phyloP scores from a whole-genome alignment of 192 early-diverging fungal genomes.

The Backusella parvicylindrica region DNA sequence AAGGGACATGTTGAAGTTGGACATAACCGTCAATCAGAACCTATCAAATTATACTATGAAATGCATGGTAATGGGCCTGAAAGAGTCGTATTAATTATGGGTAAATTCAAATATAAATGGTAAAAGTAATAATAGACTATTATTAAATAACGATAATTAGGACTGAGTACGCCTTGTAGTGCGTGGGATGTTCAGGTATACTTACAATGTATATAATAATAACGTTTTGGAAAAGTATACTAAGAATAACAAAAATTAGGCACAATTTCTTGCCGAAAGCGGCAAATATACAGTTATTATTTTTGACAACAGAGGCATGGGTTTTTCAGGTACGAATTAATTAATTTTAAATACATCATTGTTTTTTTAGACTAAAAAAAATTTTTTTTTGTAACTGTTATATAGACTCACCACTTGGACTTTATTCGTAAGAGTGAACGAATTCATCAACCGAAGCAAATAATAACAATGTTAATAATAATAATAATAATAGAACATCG shows the following conservation, averaged over 20 bases:
- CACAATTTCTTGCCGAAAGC: slow-evolving; percentile 59
- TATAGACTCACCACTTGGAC: slow-evolving; percentile 49
- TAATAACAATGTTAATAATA: not conserved
- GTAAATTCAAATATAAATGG: slow-evolving; percentile 13
- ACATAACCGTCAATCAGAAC: slow-evolving; percentile 25
- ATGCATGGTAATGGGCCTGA: slow-evolving; percentile 68
- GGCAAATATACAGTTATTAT: slow-evolving; percentile 69
- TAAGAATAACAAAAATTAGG: slow-evolving; percentile 33
- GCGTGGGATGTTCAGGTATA: slow-evolving; percentile 43
- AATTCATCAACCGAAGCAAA: not conserved
- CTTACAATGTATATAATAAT: not conserved
- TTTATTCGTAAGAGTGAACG: slow-evolving; percentile 41
- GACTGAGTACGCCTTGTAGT: slow-evolving; percentile 24
- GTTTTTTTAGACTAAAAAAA: not conserved
- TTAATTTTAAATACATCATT: not conserved
- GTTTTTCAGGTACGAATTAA: slow-evolving; percentile 44
- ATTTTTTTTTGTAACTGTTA: not conserved
- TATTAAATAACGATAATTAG: not conserved
- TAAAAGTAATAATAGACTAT: too few species aligned
- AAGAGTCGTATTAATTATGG: slow-evolving; percentile 76
- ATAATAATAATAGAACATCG: slow-evolving; percentile 45
- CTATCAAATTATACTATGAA: slow-evolving; percentile 76
- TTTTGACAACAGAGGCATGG: slow-evolving; percentile 86
- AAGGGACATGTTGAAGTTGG: slow-evolving; percentile 44
- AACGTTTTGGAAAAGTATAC: not conserved